A percentile compares a stretch with the other conserved stretches of the same genome.
phyloP scores from a whole-genome alignment of 805 yeast species.

The Wickerhamomyces hampshirensis region DNA sequence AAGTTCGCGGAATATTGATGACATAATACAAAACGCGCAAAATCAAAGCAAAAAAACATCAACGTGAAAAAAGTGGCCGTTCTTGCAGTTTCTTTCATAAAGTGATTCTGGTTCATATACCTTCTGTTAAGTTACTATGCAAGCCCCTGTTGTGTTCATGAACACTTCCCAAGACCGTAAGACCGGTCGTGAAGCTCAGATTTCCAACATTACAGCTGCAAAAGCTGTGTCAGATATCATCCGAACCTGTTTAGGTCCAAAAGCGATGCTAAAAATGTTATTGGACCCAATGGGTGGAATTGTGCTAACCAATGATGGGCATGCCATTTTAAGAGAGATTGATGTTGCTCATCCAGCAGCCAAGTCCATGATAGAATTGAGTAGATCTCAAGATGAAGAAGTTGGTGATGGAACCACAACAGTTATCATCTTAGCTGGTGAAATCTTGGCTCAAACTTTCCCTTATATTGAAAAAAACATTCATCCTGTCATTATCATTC shows the following conservation, averaged over 20 bases:
- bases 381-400: slow-evolving; percentile 97
- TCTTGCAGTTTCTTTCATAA: not conserved
- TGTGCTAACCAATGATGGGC: slow-evolving; percentile 96
- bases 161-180: slow-evolving; percentile 91
- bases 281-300: slow-evolving; percentile 94
- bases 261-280: slow-evolving; percentile 97
- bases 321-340: slow-evolving; percentile 94
- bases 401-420: slow-evolving; percentile 99
- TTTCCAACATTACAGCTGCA: slow-evolving; percentile 98
- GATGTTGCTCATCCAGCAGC: slow-evolving; percentile 99
- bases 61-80: slow-evolving; percentile 3
- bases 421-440: slow-evolving; percentile 95
- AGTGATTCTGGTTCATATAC: not conserved
- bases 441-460: slow-evolving; percentile 89
- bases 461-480: slow-evolving; percentile 93
- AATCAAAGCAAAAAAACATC: not conserved
- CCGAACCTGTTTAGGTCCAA: slow-evolving; percentile 97
- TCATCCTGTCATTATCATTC: slow-evolving; percentile 94
- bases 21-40: not conserved
- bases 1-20: too few relatives aligned
- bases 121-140: slow-evolving; percentile 43
- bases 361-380: slow-evolving; percentile 93
- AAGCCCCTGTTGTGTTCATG: slow-evolving; percentile 81
- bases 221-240: slow-evolving; percentile 97
- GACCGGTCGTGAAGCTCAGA: slow-evolving; percentile 95